Conservation (phyloP, 495 filamentous ascomycete genomes). For the Lophiotrema nucula region DNA sequence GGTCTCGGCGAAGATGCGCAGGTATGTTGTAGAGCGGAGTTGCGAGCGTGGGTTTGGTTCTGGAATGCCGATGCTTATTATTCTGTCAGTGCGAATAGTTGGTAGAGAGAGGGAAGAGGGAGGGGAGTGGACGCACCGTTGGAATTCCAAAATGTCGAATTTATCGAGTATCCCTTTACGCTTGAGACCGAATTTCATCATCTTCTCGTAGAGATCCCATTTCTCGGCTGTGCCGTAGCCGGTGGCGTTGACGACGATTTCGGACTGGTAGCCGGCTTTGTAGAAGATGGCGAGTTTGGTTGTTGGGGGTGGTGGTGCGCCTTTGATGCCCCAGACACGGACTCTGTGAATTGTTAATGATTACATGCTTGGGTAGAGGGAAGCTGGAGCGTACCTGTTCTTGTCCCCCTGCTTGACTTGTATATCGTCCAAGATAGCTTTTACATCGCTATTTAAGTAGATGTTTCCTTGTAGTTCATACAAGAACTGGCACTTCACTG, state of each 20-base stretch:
- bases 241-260: slow-evolving; percentile 41
- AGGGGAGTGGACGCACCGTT: slow-evolving; percentile 24
- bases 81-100: neutral
- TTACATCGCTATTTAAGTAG: slow-evolving; percentile 60
- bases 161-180: slow-evolving; percentile 23
- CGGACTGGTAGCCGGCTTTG: slow-evolving; percentile 48
- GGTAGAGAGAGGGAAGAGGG: neutral
- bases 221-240: slow-evolving; percentile 27
- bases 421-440: slow-evolving; percentile 51
- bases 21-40: slow-evolving; percentile 23
- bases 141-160: slow-evolving; percentile 32
- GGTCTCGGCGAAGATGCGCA: slow-evolving; percentile 24
- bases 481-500: slow-evolving; percentile 55
- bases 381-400: slow-evolving; percentile 8
- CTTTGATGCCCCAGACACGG: slow-evolving; percentile 47
- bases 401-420: slow-evolving; percentile 40
- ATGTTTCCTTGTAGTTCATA: slow-evolving; percentile 62
- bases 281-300: slow-evolving; percentile 57
- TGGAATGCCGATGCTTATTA: slow-evolving; percentile 24
- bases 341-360: slow-evolving; percentile 39
- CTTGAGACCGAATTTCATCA: slow-evolving; percentile 37
- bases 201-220: slow-evolving; percentile 29
- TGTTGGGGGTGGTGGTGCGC: slow-evolving; percentile 51
- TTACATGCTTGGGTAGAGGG: neutral
- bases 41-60: slow-evolving; percentile 18